A percentile compares a stretch with the other conserved stretches of the same genome.
phyloP scores from a whole-genome alignment of 176 grass and related monocot genomes.

The Oryza punctata region DNA sequence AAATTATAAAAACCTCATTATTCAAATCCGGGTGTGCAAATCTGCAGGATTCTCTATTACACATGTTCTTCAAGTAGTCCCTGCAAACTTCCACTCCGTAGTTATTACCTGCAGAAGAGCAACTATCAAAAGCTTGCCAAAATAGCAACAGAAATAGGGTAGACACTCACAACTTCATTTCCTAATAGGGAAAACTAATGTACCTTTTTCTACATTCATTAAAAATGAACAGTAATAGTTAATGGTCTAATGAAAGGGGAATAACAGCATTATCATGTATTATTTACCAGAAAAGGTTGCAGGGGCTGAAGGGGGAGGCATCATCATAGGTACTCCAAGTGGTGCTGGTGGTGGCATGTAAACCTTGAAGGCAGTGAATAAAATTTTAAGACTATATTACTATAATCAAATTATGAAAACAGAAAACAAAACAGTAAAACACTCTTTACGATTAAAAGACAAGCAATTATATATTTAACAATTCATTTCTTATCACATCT shows the following conservation, averaged over 20 bases:
- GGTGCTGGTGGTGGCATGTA: conserved; percentile 51
- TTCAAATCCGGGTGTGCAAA: conserved; percentile 54
- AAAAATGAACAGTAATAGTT: conserved; percentile 17
- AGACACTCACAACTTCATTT: conserved; percentile 2
- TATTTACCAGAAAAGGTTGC: conserved; percentile 49
- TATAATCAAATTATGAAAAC: not conserved
- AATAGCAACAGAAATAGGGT: conserved; percentile 17
- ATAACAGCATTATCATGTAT: not conserved
- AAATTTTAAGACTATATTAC: conserved; percentile 19
- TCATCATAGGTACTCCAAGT: conserved; percentile 54
- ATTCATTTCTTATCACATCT: conserved; percentile 30
- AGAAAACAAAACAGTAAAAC: not conserved
- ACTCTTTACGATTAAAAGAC: conserved; percentile 7
- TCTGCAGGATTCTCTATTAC: conserved; percentile 61
- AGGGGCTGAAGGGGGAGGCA: conserved; percentile 43
- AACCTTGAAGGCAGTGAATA: conserved; percentile 42
- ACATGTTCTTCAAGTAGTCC: conserved; percentile 78
- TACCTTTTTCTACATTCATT: not conserved
- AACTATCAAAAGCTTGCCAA: not conserved
- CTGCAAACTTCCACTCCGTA: conserved; percentile 51
- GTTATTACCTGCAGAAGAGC: conserved; percentile 42
- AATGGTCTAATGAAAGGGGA: not conserved
- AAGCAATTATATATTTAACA: conserved; percentile 3
- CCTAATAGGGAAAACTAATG: not conserved
- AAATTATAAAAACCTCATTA: conserved; percentile 41